Evolutionary conservation across 192 early-diverging fungal genomes (phyloP).

Genomic region (Coemansia sp.): DNA sequence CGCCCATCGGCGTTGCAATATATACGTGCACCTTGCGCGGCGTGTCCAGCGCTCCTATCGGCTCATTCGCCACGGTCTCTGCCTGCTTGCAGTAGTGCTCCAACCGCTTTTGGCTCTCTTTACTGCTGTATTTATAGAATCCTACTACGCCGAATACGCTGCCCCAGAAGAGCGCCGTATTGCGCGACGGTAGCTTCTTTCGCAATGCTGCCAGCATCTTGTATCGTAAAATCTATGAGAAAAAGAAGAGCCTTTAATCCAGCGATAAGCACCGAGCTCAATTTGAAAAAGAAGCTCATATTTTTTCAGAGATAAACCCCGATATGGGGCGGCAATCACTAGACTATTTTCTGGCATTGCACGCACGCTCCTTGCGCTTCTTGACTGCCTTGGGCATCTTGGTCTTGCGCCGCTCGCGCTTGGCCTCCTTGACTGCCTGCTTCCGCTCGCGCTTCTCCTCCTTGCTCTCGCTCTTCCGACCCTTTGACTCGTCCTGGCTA

Average conservation of each 20-base stretch:
- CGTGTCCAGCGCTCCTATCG: slow-evolving; percentile 37
- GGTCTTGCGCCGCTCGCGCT: slow-evolving; percentile 85
- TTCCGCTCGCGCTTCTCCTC: slow-evolving; percentile 89
- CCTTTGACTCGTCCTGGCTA: slow-evolving; percentile 52
- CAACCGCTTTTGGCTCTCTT: slow-evolving; percentile 32
- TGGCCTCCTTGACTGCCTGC: slow-evolving; percentile 81
- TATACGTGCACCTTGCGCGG: slow-evolving; percentile 49
- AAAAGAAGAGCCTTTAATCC: background rate
- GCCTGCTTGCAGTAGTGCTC: slow-evolving; percentile 43
- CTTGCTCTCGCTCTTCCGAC: slow-evolving; percentile 83
- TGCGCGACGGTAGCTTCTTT: slow-evolving; percentile 48
- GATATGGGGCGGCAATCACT: background rate
- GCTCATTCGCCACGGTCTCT: slow-evolving; percentile 26
- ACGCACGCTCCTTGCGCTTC: slow-evolving; percentile 82
- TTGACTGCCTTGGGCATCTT: slow-evolving; percentile 97
- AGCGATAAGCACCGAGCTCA: background rate
- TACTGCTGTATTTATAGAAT: slow-evolving; percentile 51
- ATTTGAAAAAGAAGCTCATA: background rate
- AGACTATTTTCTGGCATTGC: slow-evolving; percentile 58
- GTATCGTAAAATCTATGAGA: background rate
- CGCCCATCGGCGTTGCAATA: slow-evolving; percentile 45
- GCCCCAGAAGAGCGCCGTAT: slow-evolving; percentile 46
- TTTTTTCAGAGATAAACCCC: background rate
- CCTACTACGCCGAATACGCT: slow-evolving; percentile 22
- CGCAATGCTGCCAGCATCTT: slow-evolving; percentile 26